These are phyloP conservation scores for Miscanthus lutarioriparius DNA, from an alignment of 176 grass and related monocot species.

Conservation along the genomic window DNA sequence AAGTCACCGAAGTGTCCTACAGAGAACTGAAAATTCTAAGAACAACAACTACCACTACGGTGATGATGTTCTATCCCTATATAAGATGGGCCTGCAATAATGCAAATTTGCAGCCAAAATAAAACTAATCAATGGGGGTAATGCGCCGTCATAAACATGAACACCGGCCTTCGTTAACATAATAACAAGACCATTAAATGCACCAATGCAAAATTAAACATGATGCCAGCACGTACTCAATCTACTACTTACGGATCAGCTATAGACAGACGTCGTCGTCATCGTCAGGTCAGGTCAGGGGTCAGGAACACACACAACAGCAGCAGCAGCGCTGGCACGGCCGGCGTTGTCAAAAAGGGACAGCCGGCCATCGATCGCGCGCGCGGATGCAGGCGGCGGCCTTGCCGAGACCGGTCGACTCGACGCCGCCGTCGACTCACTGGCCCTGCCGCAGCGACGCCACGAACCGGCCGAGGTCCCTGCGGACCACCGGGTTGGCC, in stretches of 20 bases:
- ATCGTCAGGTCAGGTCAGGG: slow-evolving; percentile 29
- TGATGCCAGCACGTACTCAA: slow-evolving; percentile 12
- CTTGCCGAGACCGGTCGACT: slow-evolving; percentile 17
- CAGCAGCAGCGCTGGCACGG: slow-evolving; percentile 1
- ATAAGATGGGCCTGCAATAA: background rate
- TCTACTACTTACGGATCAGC: background rate
- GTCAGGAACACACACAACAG: slow-evolving; percentile 28
- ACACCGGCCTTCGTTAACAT: slow-evolving; percentile 1
- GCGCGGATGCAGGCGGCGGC: slow-evolving; percentile 24
- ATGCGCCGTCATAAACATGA: slow-evolving; percentile 28
- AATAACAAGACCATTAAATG: background rate
- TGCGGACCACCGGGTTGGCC: slow-evolving; percentile 45
- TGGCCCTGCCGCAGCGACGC: slow-evolving; percentile 22
- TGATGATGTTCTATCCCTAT: background rate
- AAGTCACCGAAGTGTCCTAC: background rate
- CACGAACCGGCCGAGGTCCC: slow-evolving; percentile 54
- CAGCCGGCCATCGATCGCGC: background rate
- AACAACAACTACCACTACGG: background rate
- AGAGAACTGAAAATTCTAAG: background rate
- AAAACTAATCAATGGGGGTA: background rate
- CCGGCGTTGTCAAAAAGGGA: slow-evolving; percentile 24
- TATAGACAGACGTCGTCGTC: background rate
- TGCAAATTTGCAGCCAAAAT: background rate
- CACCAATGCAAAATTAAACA: slow-evolving; percentile 9
- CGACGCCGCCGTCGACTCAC: background rate